Percentiles rank a stretch among this genome's conserved stretches.
Evolutionary conservation across 495 filamentous ascomycete species (phyloP).

Genomic region (Penicillium flavigenum): DNA sequence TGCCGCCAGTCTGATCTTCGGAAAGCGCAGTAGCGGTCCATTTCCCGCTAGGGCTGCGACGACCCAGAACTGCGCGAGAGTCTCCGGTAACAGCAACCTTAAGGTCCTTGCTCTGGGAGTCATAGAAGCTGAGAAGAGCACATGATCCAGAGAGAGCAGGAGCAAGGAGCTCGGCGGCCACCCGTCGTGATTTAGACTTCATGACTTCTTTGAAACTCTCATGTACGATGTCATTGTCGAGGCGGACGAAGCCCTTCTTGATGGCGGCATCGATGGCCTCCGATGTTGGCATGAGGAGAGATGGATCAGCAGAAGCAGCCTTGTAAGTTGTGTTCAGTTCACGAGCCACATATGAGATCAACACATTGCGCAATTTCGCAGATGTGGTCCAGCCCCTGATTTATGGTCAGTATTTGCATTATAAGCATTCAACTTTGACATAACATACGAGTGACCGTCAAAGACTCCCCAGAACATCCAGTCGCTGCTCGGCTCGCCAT

Average conservation of each 20-base stretch:
- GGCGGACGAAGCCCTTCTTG: slow-evolving; percentile 81
- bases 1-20: slow-evolving; percentile 88
- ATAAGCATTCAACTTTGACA: background rate
- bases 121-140: slow-evolving; percentile 94
- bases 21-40: slow-evolving; percentile 90
- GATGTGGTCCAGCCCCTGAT: slow-evolving; percentile 96
- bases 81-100: slow-evolving; percentile 94
- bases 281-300: slow-evolving; percentile 56
- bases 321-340: slow-evolving; percentile 95
- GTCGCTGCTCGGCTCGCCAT: slow-evolving; percentile 64
- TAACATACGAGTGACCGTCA: slow-evolving; percentile 84
- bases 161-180: slow-evolving; percentile 86
- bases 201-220: slow-evolving; percentile 84
- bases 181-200: slow-evolving; percentile 78
- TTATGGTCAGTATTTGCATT: slow-evolving; percentile 16
- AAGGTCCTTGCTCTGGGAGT: slow-evolving; percentile 76
- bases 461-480: slow-evolving; percentile 99
- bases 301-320: slow-evolving; percentile 61
- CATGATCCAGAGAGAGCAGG: slow-evolving; percentile 95
- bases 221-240: slow-evolving; percentile 92
- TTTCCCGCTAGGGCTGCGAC: slow-evolving; percentile 73
- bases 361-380: slow-evolving; percentile 86
- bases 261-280: slow-evolving; percentile 87
- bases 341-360: slow-evolving; percentile 88
- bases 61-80: slow-evolving; percentile 87